Evolutionary conservation across 2,329 filamentous ascomycete genomes (phyloP).

Genomic region (Colletotrichum sp.): DNA sequence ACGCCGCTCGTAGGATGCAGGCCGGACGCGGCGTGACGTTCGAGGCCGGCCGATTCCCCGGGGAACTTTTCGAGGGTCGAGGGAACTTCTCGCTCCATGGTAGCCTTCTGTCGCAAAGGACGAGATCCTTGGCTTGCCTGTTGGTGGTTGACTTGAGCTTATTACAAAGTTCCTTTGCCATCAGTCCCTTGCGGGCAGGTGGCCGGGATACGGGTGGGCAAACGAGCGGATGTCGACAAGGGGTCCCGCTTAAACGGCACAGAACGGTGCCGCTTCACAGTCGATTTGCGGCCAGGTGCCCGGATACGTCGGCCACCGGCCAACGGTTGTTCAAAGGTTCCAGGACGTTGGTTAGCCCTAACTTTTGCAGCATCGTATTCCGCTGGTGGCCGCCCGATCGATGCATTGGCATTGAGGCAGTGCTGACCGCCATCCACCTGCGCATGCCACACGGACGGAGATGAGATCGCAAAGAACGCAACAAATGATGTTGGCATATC

Average conservation of each 20-base stretch:
- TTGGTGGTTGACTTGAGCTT: background rate
- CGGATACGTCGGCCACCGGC: constrained; percentile 5
- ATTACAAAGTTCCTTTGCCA: background rate
- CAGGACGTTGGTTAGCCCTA: background rate
- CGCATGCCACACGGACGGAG: background rate
- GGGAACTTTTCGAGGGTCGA: background rate
- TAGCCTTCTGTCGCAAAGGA: background rate
- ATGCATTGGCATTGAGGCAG: constrained; percentile 16
- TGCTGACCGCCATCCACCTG: background rate
- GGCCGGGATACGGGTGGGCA: background rate
- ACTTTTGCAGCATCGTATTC: background rate
- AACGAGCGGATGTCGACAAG: background rate
- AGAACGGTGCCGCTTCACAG: background rate
- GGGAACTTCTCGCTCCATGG: background rate
- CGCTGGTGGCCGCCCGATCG: constrained; percentile 2
- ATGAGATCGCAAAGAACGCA: background rate
- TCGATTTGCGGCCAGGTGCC: background rate
- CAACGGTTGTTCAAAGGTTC: background rate
- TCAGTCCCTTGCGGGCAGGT: background rate
- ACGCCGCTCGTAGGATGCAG: background rate
- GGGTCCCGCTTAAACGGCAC: constrained; percentile 13
- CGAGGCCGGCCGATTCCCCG: background rate
- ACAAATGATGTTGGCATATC: background rate
- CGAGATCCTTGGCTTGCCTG: background rate
- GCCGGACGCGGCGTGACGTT: background rate